Base-by-base conservation (phyloP, 164 flowering plant genomes). In the Tinospora cordifolia region DNA sequence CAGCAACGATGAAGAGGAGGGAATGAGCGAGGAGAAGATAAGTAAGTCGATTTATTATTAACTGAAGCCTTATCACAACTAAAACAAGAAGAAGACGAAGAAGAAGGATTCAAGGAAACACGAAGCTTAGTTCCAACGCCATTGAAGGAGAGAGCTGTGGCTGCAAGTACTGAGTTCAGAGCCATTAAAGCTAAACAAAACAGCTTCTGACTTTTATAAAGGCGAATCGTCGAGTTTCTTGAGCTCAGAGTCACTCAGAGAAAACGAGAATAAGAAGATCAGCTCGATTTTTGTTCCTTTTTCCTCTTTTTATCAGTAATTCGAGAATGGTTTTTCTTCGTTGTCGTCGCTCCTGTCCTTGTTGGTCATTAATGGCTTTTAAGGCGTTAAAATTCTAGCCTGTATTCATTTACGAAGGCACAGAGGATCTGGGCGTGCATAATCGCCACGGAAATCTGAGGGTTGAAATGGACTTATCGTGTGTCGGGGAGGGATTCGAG, bases 41-140 rank as follows among this genome's bases (percentile, higher is more conserved):
- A 54, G 21, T 24, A 8, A 21, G 10, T 19, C 21, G 24, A 0
- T 47, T 19, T 47, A 21, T 19, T 51, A 30, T 30, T 51, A n/a
- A 51, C 58, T 11, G 47, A 0, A 11, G 12, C 47, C 47, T 44
- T 44, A 44, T 44, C 47, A 14, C 12, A 44, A 44, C 47, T 14
- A 30, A 30, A 30, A 30, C 36, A 30, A 30, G 36, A 30, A 30
- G 36, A 30, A 30, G 36, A n/a, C n/a, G n/a, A 30, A 17, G 58
- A 51, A 1, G 58, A 51, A n/a, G 22, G 60, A 54, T n/a, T n/a
- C 58, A 14, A 5, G 24, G 60, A 54, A 22, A 19, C 10, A 19
- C 60, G 60, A 54, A 54, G 60, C 60, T 54, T 54, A 54, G 60
- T 44, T 14, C 47, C 25, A 25, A 54, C 60, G 60, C 60, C 60